phyloP scores from a whole-genome alignment of 225 moss, liverwort and hornwort species.

The Physcomitrellopsis africana region DNA sequence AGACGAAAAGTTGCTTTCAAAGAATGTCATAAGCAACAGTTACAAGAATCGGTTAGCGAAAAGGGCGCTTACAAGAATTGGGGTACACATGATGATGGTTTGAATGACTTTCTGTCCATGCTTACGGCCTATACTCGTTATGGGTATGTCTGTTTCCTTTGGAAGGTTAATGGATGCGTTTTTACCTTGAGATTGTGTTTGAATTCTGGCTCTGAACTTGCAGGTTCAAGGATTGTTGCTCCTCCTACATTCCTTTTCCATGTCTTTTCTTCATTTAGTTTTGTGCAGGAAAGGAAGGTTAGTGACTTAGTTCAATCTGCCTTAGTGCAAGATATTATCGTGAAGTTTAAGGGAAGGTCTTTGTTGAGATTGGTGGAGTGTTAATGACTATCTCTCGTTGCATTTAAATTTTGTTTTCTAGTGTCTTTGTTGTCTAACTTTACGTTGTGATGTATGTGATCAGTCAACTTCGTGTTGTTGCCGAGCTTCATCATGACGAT shows the following conservation, averaged over 20 bases:
- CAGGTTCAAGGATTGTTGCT: neutral
- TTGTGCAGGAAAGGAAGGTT: constrained; percentile 1
- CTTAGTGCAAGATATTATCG: neutral
- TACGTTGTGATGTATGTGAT: constrained; percentile 14
- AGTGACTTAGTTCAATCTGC: constrained; percentile 14
- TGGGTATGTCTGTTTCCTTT: constrained; percentile 42
- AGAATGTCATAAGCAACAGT: constrained; percentile 45
- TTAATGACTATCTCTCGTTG: neutral
- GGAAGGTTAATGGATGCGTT: constrained; percentile 5
- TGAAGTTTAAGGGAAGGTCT: neutral
- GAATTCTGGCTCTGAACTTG: neutral
- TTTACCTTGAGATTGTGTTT: constrained; percentile 21
- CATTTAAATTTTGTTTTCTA: neutral
- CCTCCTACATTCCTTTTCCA: neutral
- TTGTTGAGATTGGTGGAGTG: constrained; percentile 16
- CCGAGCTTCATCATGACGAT: constrained; percentile 78
- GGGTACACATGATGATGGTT: constrained; percentile 46
- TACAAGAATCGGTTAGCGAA: constrained; percentile 37
- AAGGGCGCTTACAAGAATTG: constrained; percentile 31
- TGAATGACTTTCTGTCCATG: constrained; percentile 76
- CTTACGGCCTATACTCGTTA: constrained; percentile 73
- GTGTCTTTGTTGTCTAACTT: constrained; percentile 22
- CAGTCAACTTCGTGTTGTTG: constrained; percentile 78
- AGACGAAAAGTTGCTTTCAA: constrained; percentile 49
- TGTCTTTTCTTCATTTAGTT: neutral